A percentile compares a stretch with the other conserved stretches of the same genome.
Conservation (phyloP, 257 asterid species). For the Nicotiana benthamiana region DNA sequence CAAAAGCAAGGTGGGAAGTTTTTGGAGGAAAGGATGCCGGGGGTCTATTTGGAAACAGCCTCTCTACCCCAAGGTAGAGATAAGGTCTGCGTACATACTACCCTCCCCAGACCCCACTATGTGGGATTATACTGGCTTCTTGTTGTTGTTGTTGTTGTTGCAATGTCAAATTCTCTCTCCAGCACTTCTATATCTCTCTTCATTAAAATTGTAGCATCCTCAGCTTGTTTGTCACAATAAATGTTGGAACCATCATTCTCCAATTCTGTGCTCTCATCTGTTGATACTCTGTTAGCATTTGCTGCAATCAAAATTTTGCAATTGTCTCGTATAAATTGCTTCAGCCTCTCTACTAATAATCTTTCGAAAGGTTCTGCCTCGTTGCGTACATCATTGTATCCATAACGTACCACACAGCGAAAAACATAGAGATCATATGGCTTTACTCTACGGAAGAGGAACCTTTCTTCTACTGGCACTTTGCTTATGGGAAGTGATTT, state of each 20-base stretch:
- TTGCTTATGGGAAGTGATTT: slow-evolving; percentile 44
- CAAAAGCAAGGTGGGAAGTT: no score
- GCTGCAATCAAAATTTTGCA: not conserved
- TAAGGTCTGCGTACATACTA: no score
- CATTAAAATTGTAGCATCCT: not conserved
- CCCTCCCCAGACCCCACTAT: no score
- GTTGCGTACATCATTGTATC: slow-evolving; percentile 35
- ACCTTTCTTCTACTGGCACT: slow-evolving; percentile 43
- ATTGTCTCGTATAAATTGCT: slow-evolving; percentile 22
- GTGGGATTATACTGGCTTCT: no score
- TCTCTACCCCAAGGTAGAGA: no score
- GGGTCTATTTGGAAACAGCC: no score
- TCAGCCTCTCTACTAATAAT: slow-evolving; percentile 29
- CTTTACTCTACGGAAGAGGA: slow-evolving; percentile 38
- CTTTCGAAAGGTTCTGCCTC: slow-evolving; percentile 37
- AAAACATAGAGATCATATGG: slow-evolving; percentile 35
- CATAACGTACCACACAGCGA: slow-evolving; percentile 53
- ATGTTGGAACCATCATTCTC: not conserved
- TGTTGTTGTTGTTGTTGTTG: no score
- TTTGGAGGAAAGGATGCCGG: no score
- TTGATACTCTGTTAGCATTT: not conserved
- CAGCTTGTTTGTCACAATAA: not conserved
- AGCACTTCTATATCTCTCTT: slow-evolving; percentile 22
- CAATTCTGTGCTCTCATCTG: not conserved
- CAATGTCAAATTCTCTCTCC: no score